Percentiles rank a stretch among this genome's conserved stretches.
phyloP scores from a whole-genome alignment of 2,329 filamentous ascomycete genomes.

The Colletotrichum nymphaeae region DNA sequence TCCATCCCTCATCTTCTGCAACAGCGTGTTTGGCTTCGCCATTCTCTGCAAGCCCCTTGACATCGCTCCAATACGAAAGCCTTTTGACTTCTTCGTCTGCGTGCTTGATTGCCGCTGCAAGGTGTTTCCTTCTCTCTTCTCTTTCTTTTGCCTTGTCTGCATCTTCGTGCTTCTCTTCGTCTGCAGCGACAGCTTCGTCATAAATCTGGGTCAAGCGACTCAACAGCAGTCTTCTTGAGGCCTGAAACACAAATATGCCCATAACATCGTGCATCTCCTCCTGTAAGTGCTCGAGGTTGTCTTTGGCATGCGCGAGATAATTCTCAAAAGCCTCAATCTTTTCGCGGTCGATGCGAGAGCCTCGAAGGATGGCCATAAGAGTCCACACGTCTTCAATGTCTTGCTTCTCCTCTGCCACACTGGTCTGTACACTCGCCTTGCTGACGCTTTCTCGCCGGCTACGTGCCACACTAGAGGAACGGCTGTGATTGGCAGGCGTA shows the following conservation, averaged over 20 bases:
- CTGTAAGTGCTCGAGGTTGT: constrained; percentile 81
- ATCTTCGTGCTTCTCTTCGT: constrained; percentile 52
- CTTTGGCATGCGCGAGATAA: constrained; percentile 81
- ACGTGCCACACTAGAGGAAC: constrained; percentile 37
- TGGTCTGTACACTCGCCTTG: constrained; percentile 49
- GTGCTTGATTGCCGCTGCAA: constrained; percentile 79
- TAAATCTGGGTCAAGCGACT: constrained; percentile 74
- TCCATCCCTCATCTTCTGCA: constrained; percentile 55
- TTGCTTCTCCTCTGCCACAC: constrained; percentile 37
- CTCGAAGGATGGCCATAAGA: constrained; percentile 75
- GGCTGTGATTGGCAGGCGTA: constrained; percentile 59
- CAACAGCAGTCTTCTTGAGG: constrained; percentile 82
- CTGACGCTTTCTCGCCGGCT: constrained; percentile 48
- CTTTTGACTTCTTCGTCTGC: constrained; percentile 84
- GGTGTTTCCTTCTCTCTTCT: constrained; percentile 67
- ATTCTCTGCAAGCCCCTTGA: constrained; percentile 73
- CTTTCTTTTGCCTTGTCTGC: constrained; percentile 50
- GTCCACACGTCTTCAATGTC: constrained; percentile 71
- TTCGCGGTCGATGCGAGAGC: constrained; percentile 86
- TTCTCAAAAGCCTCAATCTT: constrained; percentile 86
- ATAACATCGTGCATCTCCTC: constrained; percentile 87
- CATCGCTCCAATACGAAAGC: constrained; percentile 90
- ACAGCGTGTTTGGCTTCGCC: constrained; percentile 60
- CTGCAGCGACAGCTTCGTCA: constrained; percentile 63
- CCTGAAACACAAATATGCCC: constrained; percentile 89